These are phyloP conservation scores for Irpex sp. DNA, from an alignment of 1,284 basidiomycete species.

Conservation along the genomic window DNA sequence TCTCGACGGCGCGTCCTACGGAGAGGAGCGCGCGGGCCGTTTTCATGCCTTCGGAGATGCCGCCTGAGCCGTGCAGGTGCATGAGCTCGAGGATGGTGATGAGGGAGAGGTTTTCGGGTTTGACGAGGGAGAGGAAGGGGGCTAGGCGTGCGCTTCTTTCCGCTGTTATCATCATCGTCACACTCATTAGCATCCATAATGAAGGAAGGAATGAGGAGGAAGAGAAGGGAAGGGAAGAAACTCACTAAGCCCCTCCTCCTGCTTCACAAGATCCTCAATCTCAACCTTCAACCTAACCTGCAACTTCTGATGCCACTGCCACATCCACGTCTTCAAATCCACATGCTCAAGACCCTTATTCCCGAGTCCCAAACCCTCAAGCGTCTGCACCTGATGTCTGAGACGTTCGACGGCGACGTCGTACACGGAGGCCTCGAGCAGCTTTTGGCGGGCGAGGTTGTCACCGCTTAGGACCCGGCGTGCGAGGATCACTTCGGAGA, in stretches of 20 bases:
- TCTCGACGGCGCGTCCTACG: constrained; percentile 84
- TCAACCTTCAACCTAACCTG: constrained; percentile 49
- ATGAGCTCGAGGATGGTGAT: constrained; percentile 91
- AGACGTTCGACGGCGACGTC: constrained; percentile 76
- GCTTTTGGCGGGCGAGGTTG: constrained; percentile 69
- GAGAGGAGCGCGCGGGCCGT: constrained; percentile 79
- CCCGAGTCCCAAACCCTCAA: constrained; percentile 54
- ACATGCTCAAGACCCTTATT: constrained; percentile 44
- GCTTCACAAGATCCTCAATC: constrained; percentile 43
- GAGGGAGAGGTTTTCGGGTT: constrained; percentile 77
- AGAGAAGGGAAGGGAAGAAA: neutral
- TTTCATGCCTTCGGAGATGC: constrained; percentile 85
- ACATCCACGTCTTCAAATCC: constrained; percentile 79
- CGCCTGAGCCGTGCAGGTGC: constrained; percentile 76
- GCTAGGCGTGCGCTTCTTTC: constrained; percentile 25
- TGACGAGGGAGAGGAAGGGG: constrained; percentile 74
- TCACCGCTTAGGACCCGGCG: constrained; percentile 62
- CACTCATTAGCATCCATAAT: neutral
- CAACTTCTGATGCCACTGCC: constrained; percentile 77
- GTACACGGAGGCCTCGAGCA: constrained; percentile 81
- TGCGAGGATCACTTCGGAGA: constrained; percentile 57
- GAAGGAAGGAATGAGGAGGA: too few species aligned
- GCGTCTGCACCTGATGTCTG: constrained; percentile 55
- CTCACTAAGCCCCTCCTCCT: constrained; percentile 30
- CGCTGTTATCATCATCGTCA: neutral